A percentile compares a stretch with the other conserved stretches of the same genome.
These are phyloP conservation scores for Jatropha curcas DNA, from an alignment of 345 rosid species.

Conservation along the genomic window DNA sequence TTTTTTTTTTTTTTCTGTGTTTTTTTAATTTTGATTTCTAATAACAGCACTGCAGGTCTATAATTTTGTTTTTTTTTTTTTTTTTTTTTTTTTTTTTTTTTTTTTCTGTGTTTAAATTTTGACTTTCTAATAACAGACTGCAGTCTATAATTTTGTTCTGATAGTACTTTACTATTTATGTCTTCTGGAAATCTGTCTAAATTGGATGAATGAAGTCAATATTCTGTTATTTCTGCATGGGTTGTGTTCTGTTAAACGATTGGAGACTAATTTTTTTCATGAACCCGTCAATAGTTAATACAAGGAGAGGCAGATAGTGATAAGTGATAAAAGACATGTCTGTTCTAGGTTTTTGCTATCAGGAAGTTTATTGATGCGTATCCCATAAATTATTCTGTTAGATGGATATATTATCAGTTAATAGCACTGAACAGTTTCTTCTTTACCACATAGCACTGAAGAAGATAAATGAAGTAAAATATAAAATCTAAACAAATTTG, in stretches of 20 bases:
- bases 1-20: not conserved
- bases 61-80: too few species aligned
- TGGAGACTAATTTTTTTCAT: too few species aligned
- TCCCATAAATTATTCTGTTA: not conserved
- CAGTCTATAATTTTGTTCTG: too few species aligned
- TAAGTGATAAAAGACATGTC: too few species aligned
- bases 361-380: not conserved
- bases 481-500: not conserved
- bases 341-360: too few species aligned
- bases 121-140: not conserved
- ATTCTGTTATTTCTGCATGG: not conserved
- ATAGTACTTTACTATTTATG: too few species aligned
- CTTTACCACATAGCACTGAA: not conserved
- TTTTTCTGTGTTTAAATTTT: not conserved
- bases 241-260: too few species aligned
- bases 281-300: not conserved
- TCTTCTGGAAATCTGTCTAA: not conserved
- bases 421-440: not conserved
- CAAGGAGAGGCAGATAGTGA: not conserved
- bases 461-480: slow-evolving; percentile 2
- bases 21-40: not conserved
- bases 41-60: not conserved
- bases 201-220: too few species aligned
- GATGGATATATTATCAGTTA: not conserved
- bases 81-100: too few species aligned